Evolutionary conservation across 2,329 filamentous ascomycete species (phyloP).

Genomic region (Pestalotiopsis sp.): DNA sequence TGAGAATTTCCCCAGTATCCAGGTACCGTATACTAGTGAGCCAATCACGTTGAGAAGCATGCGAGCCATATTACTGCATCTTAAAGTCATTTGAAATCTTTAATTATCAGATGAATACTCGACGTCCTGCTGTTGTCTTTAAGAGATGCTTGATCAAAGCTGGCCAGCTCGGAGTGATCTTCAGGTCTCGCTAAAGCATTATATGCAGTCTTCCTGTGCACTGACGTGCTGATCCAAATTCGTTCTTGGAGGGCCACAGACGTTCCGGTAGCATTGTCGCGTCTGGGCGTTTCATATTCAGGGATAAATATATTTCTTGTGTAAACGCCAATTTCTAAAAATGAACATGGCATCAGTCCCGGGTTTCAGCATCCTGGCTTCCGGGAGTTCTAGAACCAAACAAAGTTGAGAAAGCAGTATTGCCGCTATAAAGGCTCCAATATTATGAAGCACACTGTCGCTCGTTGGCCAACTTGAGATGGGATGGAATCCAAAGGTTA

Average conservation of each 20-base stretch:
- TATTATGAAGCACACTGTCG: no score
- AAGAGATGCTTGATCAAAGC: neutral
- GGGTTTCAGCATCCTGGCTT: slow-evolving; percentile 5
- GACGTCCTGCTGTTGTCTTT: no score
- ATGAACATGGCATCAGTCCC: neutral
- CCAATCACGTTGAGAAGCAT: no score
- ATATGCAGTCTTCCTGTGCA: neutral
- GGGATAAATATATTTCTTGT: neutral
- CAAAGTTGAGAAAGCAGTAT: neutral
- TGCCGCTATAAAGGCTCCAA: no score
- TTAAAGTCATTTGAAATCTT: neutral
- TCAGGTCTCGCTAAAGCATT: neutral
- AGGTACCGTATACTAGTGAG: no score
- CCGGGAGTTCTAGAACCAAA: neutral
- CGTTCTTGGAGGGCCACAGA: neutral
- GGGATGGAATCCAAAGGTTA: neutral
- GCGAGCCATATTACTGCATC: no score
- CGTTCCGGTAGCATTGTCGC: slow-evolving; percentile 5
- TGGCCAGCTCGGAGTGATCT: neutral
- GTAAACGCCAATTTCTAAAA: neutral
- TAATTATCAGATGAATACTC: neutral
- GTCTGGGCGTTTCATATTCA: slow-evolving; percentile 9
- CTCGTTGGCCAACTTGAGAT: neutral
- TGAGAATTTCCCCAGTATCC: no score
- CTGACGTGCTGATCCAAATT: neutral